These are phyloP conservation scores for Penicillium sp. DNA, from an alignment of 2,329 filamentous ascomycete genomes.

Conservation along the genomic window DNA sequence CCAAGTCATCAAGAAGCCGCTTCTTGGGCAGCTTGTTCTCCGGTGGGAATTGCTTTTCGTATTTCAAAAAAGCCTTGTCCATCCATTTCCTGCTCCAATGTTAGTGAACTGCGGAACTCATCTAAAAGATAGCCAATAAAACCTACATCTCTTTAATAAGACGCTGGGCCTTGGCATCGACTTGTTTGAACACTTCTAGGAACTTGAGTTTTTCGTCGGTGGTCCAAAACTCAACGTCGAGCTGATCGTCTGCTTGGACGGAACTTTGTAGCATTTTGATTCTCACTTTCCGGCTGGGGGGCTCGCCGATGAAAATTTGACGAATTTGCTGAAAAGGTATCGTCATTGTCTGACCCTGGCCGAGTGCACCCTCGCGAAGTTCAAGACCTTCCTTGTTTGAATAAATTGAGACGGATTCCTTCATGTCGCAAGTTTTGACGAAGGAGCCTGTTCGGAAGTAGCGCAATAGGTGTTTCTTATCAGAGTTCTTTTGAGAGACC, in stretches of 20 bases:
- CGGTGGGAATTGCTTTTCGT: conserved; percentile 9
- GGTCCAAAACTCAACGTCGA: conserved; percentile 33
- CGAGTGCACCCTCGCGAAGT: conserved; percentile 4
- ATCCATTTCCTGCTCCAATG: conserved; percentile 31
- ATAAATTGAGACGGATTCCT: conserved; percentile 11
- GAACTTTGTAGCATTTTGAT: conserved; percentile 25
- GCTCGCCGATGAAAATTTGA: conserved; percentile 18
- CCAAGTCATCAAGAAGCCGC: conserved; percentile 9
- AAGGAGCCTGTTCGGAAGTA: conserved; percentile 24
- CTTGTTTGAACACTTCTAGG: conserved; percentile 13
- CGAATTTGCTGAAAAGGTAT: conserved; percentile 26
- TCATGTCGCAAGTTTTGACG: conserved; percentile 6
- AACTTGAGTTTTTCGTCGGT: conserved; percentile 23
- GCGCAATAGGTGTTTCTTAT: conserved; percentile 13
- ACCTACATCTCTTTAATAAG: conserved; percentile 28
- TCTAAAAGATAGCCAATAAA: neutral
- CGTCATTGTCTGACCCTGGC: neutral
- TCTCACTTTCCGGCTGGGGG: conserved; percentile 29
- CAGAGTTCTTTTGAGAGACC: conserved; percentile 2
- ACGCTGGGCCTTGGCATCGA: conserved; percentile 10
- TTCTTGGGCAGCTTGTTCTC: conserved; percentile 16
- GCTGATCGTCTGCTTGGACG: conserved; percentile 11
- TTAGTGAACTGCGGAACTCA: conserved; percentile 5
- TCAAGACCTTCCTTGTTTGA: conserved; percentile 15
- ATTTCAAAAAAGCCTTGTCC: conserved; percentile 30